phyloP scores from a whole-genome alignment of 257 asterid genomes.

The Forsythia suspensa region DNA sequence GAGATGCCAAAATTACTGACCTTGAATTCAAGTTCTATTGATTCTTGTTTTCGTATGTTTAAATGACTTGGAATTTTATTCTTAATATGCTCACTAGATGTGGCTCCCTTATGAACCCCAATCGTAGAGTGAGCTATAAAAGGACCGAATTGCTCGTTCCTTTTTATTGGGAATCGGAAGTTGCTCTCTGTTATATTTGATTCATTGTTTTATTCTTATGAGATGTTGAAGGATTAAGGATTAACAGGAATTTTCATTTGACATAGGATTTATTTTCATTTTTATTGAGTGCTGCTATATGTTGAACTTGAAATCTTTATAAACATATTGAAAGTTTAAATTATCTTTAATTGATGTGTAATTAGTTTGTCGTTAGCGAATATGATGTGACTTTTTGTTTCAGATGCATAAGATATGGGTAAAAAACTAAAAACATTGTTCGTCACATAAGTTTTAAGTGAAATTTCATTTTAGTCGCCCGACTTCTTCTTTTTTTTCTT shows the following conservation, averaged over 20 bases:
- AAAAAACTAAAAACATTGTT: not conserved
- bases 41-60: not conserved
- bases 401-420: not conserved
- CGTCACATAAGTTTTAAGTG: not conserved
- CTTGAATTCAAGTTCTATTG: not conserved
- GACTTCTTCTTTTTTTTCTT: no score
- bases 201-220: not conserved
- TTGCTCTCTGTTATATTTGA: not conserved
- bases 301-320: not conserved
- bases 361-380: not conserved
- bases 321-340: not conserved
- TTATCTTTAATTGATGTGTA: not conserved
- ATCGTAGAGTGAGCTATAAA: not conserved
- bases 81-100: not conserved
- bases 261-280: not conserved
- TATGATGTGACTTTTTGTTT: not conserved
- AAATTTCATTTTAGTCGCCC: not conserved
- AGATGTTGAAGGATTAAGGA: not conserved
- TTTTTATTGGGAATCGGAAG: no score
- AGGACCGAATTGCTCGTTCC: not conserved
- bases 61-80: no score
- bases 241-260: not conserved
- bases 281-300: not conserved
- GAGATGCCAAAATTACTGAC: not conserved
- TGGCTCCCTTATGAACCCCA: not conserved